Percentiles rank a stretch among this genome's conserved stretches.
Conservation (phyloP, 331 rosid genomes). For the Rosa hybrid region DNA sequence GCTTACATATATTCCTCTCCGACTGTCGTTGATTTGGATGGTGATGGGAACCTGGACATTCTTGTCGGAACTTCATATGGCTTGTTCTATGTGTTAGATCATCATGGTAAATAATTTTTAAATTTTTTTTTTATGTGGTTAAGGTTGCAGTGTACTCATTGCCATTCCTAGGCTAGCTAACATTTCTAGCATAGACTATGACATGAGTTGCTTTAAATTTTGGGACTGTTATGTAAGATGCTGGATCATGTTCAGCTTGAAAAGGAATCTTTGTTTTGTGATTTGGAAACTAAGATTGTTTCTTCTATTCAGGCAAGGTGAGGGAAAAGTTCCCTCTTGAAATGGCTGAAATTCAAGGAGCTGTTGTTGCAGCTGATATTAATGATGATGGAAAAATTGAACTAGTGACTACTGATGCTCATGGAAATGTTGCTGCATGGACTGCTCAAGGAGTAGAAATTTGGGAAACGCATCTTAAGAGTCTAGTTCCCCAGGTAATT, state of each 20-base stretch:
- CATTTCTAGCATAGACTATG: not conserved
- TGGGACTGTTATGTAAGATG: too few species aligned
- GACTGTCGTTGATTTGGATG: conserved; percentile 90
- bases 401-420: conserved; percentile 81
- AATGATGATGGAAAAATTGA: conserved; percentile 99
- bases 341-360: conserved; percentile 97
- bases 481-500: conserved; percentile 87
- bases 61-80: conserved; percentile 96
- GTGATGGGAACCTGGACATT: conserved; percentile 93
- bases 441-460: conserved; percentile 81
- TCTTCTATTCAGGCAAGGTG: conserved; percentile 65
- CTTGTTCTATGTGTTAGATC: conserved; percentile 90
- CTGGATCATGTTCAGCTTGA: not conserved
- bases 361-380: conserved; percentile 89
- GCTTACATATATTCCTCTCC: conserved; percentile 91
- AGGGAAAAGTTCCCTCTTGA: conserved; percentile 95
- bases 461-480: conserved; percentile 86
- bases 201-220: not conserved
- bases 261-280: not conserved
- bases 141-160: not conserved
- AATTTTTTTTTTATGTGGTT: not conserved
- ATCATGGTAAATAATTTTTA: conserved; percentile 57
- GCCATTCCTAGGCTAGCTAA: conserved; percentile 1
- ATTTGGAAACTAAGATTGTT: conserved; percentile 18
- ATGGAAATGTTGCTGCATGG: conserved; percentile 99